phyloP scores from a whole-genome alignment of 2,329 filamentous ascomycete genomes.

The Daldinia sp. region DNA sequence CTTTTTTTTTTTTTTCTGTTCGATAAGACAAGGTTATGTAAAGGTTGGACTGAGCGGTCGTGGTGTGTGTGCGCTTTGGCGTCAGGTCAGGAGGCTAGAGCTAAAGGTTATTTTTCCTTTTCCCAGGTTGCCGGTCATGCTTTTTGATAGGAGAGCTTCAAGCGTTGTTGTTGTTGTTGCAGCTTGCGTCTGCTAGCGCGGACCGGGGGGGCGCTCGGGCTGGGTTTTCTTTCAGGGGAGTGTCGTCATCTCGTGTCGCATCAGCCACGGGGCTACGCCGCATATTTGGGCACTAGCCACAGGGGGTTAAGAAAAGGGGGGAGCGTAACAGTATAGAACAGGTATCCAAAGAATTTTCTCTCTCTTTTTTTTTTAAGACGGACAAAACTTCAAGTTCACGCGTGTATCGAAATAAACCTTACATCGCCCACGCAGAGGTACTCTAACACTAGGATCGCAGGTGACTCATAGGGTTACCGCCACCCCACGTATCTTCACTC shows the following conservation, averaged over 20 bases:
- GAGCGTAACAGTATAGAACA: too few species aligned
- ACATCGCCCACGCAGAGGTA: too few species aligned
- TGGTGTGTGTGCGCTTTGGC: slow-evolving; percentile 7
- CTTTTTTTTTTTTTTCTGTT: too few species aligned
- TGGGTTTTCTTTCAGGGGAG: slow-evolving; percentile 1
- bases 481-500: too few species aligned
- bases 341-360: too few species aligned
- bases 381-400: too few species aligned
- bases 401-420: too few species aligned
- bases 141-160: slow-evolving; percentile 9
- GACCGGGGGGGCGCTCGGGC: background rate
- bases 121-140: background rate
- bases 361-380: too few species aligned
- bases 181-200: slow-evolving; percentile 9
- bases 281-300: background rate
- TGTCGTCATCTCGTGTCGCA: slow-evolving; percentile 11
- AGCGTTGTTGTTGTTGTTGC: background rate
- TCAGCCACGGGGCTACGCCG: slow-evolving; percentile 5
- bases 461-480: too few species aligned
- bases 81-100: slow-evolving; percentile 24
- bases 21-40: too few species aligned
- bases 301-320: background rate
- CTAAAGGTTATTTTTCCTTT: slow-evolving; percentile 1
- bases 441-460: too few species aligned
- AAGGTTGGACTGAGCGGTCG: background rate